These are phyloP conservation scores for Coemansia sp. DNA, from an alignment of 192 early-diverging fungal species.

Conservation along the genomic window DNA sequence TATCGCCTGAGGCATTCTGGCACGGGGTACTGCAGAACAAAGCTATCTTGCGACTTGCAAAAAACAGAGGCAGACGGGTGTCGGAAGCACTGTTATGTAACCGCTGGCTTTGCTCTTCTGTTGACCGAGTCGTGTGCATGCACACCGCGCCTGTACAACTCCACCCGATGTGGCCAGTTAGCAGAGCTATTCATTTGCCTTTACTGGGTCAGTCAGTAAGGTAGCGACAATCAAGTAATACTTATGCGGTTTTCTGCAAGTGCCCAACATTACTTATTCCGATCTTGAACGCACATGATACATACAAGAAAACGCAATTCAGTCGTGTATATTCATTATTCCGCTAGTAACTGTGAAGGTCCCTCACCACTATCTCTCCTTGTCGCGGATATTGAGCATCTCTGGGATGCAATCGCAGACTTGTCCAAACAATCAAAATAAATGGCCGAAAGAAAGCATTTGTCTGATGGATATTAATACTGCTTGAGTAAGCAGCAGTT, in stretches of 20 bases:
- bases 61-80: background rate
- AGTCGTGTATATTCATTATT: background rate
- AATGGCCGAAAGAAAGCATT: background rate
- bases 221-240: background rate
- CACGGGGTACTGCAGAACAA: constrained; percentile 3
- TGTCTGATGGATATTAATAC: constrained; percentile 2
- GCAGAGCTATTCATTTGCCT: background rate
- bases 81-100: background rate
- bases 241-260: background rate
- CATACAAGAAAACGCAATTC: background rate
- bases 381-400: constrained; percentile 1
- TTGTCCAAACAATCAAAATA: background rate
- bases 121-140: background rate
- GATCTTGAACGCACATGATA: background rate
- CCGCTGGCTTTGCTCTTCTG: background rate
- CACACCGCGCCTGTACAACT: background rate
- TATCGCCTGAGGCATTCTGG: constrained; percentile 1
- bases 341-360: constrained; percentile 10
- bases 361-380: background rate
- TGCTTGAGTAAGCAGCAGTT: background rate
- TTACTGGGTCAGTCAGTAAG: background rate
- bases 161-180: background rate
- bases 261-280: background rate
- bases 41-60: background rate
- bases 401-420: background rate